Evolutionary conservation across 2,329 filamentous ascomycete genomes (phyloP).

Genomic region (Beauveria pseudobassiana): DNA sequence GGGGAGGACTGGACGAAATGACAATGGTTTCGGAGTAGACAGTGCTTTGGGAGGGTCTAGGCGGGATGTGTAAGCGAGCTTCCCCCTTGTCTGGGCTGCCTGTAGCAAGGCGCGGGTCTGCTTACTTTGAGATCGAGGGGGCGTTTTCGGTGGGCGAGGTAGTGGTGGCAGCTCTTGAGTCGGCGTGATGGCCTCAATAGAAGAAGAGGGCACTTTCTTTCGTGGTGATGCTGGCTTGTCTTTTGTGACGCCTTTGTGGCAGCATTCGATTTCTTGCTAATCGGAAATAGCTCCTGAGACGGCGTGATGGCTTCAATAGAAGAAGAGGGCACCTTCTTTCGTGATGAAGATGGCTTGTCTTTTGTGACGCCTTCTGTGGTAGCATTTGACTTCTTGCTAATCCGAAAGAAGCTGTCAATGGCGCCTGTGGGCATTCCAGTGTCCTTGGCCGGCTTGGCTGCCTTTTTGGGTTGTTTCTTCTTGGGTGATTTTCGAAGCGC

Average conservation of each 20-base stretch:
- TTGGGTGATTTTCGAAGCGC: slow-evolving; percentile 18
- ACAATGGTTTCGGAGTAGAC: slow-evolving; percentile 6
- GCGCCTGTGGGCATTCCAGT: slow-evolving; percentile 19
- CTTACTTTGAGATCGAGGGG: slow-evolving; percentile 28
- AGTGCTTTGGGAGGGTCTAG: slow-evolving; percentile 5
- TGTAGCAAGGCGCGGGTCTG: slow-evolving; percentile 21
- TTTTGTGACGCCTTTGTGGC: slow-evolving; percentile 9
- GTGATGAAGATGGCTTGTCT: slow-evolving; percentile 9
- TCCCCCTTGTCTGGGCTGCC: slow-evolving; percentile 9
- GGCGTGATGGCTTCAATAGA: background rate
- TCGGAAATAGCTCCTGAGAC: background rate
- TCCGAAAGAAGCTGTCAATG: slow-evolving; percentile 34
- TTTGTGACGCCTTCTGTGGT: slow-evolving; percentile 9
- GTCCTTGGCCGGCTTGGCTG: background rate
- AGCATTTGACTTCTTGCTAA: slow-evolving; percentile 27
- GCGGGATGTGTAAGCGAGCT: slow-evolving; percentile 10
- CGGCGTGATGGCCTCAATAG: background rate
- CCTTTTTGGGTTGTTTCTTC: slow-evolving; percentile 18
- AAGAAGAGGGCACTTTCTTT: background rate
- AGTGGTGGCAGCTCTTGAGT: slow-evolving; percentile 1
- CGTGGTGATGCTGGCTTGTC: slow-evolving; percentile 7
- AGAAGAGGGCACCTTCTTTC: background rate
- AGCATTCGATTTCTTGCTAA: slow-evolving; percentile 7
- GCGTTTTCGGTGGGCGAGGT: slow-evolving; percentile 18
- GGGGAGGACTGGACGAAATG: slow-evolving; percentile 10